A percentile compares a stretch with the other conserved stretches of the same genome.
Conservation (phyloP, 208 protist species). For the Trypanosoma avium region DNA sequence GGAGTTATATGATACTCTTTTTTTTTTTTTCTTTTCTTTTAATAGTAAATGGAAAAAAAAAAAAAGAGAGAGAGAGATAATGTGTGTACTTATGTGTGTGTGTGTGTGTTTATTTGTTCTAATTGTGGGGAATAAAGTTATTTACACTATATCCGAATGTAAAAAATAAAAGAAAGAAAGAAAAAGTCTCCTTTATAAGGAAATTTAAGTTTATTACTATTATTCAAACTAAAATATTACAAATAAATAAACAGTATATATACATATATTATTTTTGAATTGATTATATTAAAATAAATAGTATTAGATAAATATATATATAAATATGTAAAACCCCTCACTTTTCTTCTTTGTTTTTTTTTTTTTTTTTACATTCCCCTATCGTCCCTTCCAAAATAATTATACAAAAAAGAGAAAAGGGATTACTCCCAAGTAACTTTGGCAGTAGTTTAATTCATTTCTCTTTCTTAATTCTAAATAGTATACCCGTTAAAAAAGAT, state of each 20-base stretch:
- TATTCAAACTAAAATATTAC: conserved; percentile 2
- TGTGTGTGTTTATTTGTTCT: neutral
- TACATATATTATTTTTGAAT: too few relatives aligned
- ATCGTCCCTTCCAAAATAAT: neutral
- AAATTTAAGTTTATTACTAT: too few relatives aligned
- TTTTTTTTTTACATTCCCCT: neutral
- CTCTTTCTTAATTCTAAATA: neutral
- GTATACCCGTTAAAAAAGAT: too few relatives aligned
- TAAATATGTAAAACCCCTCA: neutral
- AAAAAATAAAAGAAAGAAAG: conserved; percentile 18
- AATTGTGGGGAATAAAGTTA: too few relatives aligned
- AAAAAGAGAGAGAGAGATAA: neutral
- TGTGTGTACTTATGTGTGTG: neutral
- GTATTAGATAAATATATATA: too few relatives aligned
- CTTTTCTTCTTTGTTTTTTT: conserved; percentile 26
- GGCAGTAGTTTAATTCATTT: neutral
- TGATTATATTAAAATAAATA: too few relatives aligned
- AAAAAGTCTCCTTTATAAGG: neutral
- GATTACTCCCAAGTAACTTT: neutral
- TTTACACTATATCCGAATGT: too few relatives aligned
- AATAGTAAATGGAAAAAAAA: neutral
- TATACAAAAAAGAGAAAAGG: too few relatives aligned
- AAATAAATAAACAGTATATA: conserved; percentile 11
- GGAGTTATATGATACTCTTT: neutral
- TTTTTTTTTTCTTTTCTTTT: conserved; percentile 7